These are phyloP conservation scores for Arxiozyma slooffiae DNA, from an alignment of 1,139 yeast genomes.

Conservation along the genomic window DNA sequence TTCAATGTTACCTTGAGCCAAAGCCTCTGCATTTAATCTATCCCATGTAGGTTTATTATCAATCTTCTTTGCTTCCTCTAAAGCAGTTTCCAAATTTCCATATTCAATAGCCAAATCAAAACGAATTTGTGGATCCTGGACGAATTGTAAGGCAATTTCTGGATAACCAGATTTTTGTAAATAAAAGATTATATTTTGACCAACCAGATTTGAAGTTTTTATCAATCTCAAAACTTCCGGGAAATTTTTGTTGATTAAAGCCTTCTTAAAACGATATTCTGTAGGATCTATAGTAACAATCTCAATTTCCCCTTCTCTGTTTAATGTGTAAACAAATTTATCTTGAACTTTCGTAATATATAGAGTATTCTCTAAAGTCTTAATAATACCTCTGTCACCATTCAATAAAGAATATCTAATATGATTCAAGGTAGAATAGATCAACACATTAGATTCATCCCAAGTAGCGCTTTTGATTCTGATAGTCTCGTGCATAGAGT, in stretches of 20 bases:
- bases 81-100: conserved; percentile 80
- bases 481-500: conserved; percentile 91
- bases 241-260: conserved; percentile 81
- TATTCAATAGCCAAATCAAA: conserved; percentile 93
- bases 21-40: conserved; percentile 74
- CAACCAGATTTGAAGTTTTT: conserved; percentile 82
- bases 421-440: conserved; percentile 91
- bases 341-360: conserved; percentile 71
- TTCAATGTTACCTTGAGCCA: conserved; percentile 78
- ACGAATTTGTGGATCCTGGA: conserved; percentile 90
- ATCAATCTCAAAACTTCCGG: conserved; percentile 87
- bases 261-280: conserved; percentile 91
- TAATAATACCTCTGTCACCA: conserved; percentile 91
- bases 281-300: conserved; percentile 81
- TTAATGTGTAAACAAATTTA: conserved; percentile 65
- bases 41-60: conserved; percentile 69
- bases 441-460: conserved; percentile 88
- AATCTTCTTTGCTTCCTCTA: conserved; percentile 74
- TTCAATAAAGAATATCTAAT: conserved; percentile 86
- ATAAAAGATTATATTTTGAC: conserved; percentile 93
- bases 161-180: conserved; percentile 94
- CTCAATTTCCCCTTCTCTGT: conserved; percentile 79
- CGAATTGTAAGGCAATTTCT: conserved; percentile 88
- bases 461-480: conserved; percentile 95
- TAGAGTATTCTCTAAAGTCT: conserved; percentile 84